These are phyloP conservation scores for Clarireedia homoeocarpa DNA, from an alignment of 2,329 filamentous ascomycete species.

Conservation along the genomic window DNA sequence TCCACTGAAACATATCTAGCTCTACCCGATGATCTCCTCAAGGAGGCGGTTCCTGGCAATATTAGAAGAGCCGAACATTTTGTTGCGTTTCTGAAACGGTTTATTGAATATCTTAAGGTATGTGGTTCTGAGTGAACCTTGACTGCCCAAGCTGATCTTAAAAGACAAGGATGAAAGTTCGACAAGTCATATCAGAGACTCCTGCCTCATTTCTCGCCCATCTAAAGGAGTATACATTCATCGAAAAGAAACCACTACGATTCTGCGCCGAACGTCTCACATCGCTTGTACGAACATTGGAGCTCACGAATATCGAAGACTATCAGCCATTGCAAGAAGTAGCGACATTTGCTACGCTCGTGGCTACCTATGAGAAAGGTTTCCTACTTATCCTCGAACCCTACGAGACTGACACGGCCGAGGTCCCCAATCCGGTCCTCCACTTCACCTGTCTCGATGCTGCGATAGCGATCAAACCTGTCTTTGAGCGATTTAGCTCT, in stretches of 20 bases:
- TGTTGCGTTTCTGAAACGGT: conserved; percentile 86
- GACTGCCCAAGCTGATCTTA: conserved; percentile 9
- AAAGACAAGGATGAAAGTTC: conserved; percentile 92
- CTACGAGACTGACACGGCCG: conserved; percentile 90
- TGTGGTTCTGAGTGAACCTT: background rate
- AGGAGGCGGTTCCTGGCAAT: conserved; percentile 93
- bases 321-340: conserved; percentile 96
- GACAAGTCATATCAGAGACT: conserved; percentile 95
- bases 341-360: conserved; percentile 91
- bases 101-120: conserved; percentile 91
- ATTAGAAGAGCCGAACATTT: conserved; percentile 96
- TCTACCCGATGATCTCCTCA: conserved; percentile 85
- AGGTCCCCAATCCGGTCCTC: conserved; percentile 91
- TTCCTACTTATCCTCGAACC: conserved; percentile 96
- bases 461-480: conserved; percentile 94
- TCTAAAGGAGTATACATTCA: conserved; percentile 92
- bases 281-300: conserved; percentile 86
- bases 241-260: conserved; percentile 87
- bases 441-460: conserved; percentile 97
- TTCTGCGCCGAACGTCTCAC: conserved; percentile 95
- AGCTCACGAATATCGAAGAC: conserved; percentile 96
- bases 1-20: conserved; percentile 38
- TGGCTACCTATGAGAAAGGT: conserved; percentile 93
- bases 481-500: conserved; percentile 94
- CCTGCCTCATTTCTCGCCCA: conserved; percentile 89